These are phyloP conservation scores for Glycine tomentella DNA, from an alignment of 306 rosid species.

Conservation along the genomic window DNA sequence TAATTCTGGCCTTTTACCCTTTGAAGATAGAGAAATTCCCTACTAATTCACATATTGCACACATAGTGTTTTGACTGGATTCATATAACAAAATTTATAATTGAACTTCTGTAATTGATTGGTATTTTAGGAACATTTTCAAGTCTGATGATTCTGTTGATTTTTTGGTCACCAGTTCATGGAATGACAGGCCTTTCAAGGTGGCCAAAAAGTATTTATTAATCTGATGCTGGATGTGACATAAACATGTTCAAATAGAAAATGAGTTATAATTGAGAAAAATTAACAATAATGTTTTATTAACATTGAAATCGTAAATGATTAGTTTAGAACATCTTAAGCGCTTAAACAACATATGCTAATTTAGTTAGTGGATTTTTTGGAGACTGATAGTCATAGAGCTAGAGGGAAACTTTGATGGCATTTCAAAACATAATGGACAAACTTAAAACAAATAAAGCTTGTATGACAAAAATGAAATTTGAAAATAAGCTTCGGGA, in stretches of 20 bases:
- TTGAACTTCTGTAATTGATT: not conserved
- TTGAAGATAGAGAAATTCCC: not conserved
- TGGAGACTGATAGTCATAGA: not conserved
- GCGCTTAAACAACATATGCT: not conserved
- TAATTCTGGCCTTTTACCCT: not conserved
- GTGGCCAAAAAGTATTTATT: not conserved
- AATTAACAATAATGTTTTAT: not conserved
- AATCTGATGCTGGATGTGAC: not conserved
- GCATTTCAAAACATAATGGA: not conserved
- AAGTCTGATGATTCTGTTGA: not conserved
- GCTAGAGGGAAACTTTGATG: not conserved
- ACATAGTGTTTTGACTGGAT: not conserved
- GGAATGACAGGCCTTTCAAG: not conserved
- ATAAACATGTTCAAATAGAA: not conserved
- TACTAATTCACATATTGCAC: not conserved
- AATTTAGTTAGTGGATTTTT: slow-evolving; percentile 10
- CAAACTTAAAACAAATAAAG: not conserved
- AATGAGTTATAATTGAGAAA: not conserved
- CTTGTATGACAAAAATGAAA: not conserved
- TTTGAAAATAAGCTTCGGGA: not conserved
- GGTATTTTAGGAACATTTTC: slow-evolving; percentile 16
- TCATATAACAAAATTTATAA: slow-evolving; percentile 4
- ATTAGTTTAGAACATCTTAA: not conserved
- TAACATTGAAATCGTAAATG: not conserved
- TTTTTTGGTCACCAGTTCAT: not conserved